Evolutionary conservation across 2,329 filamentous ascomycete genomes (phyloP), one percentile per base, ranked within the genome.

Genomic region (Monilinia polystroma): DNA sequence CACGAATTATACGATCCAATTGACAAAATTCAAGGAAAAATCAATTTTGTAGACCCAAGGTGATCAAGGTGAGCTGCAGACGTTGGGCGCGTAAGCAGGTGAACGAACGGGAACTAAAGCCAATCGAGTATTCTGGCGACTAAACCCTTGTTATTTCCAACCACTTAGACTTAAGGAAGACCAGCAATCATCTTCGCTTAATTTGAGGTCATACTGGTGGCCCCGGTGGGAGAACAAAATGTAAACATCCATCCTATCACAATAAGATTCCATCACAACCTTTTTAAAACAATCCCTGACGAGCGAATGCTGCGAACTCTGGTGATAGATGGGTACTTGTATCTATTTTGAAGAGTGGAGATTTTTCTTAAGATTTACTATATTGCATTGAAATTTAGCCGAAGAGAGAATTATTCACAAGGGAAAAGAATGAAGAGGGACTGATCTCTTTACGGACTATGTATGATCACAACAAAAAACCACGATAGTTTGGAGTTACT

Each of bases 81-180:
- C 59, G 67, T 51, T 63, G 67, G 69, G 68, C 70, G 71, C 69
- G 64, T 72, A 72, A 54, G 66, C 60, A 69, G 51, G 45, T 29
- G 29, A n/a, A 51, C 32, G 26, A 62, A 63, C 67, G 69, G 68
- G 47, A 68, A 52, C 66, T 67, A 70, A 51, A 59, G 35, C 38
- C 32, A 45, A 67, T 71, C 26, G 38, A 41, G 67, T 66, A 35
- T 8, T 64, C 41, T 64, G 66, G 69, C 67, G 67, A 68, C 65
- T 71, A 72, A 66, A 70, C 68, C 67, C 69, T 63, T 54, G 70
- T 41, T 52, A 12, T 11, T 23, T 45, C 11, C 35, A 64, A 45
- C 67, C 52, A 59, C 49, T 68, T 45, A 66, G 53, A 51, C 20
- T n/a, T 58, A 16, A n/a, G 32, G 29, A 45, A 16, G 53, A 14